Base-by-base conservation (phyloP, 805 yeast species). In the Metschnikowia corniflorae region DNA sequence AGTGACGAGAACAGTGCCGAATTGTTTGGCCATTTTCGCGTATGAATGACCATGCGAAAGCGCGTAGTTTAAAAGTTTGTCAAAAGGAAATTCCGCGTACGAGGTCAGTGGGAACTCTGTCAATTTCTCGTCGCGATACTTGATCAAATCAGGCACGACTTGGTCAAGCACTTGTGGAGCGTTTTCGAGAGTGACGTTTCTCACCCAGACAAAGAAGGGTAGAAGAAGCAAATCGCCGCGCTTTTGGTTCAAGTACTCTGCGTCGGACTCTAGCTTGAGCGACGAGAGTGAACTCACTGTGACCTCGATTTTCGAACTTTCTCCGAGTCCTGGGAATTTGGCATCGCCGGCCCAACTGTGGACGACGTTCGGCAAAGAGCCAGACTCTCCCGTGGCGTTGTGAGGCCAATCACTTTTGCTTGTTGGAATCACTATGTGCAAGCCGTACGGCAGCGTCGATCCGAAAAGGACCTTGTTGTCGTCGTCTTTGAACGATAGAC, bases 351-450 rank as follows among this genome's bases (percentile, higher is more conserved):
- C 31, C 71, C 71, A 75, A n/a, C 51, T 40, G 15, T 60, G 56
- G 7, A 78, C 62, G 8, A 59, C 63, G 24, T 68, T 46, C 25
- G 78, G 73, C 24, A 82, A 63, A 0, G 79, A 65, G 3, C 65
- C 60, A 16, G 53, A 35, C 10, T 36, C 53, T 20, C 71, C 75
- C 7, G 69, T 67, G 2, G 95, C 86, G 52, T 84, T 84, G 43
- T 77, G 91, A 12, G 62, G 65, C 98, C 98, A 91, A 59, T 91
- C 95, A 0, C 75, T 55, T 47, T 80, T 79, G 8, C 93, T 94
- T 0, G 97, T 88, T 2, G 96, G 83, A 0, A 89, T 80, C 22
- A 91, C 61, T 16, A 87, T 64, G 48, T 89, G 97, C 16, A 82
- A 54, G 3, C 79, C 81, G 29, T 78, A 78, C 1, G 84, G 79